phyloP scores from a whole-genome alignment of 306 rosid genomes.

The Hippophae gyantsensis region DNA sequence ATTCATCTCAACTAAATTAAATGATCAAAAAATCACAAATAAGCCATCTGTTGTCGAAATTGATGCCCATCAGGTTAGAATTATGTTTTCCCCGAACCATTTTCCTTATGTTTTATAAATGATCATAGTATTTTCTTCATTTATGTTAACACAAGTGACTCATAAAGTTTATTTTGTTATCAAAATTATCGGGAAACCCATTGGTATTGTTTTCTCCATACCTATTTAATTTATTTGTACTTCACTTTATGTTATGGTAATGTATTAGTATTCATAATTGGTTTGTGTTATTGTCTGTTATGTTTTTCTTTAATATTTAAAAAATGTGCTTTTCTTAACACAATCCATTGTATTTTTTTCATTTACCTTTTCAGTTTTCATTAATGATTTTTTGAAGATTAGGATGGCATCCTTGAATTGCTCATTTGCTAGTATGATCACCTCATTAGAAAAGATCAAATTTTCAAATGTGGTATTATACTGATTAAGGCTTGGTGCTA shows the following conservation, averaged over 20 bases:
- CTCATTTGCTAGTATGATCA: constrained; percentile 60
- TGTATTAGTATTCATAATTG: no score
- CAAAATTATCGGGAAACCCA: constrained; percentile 33
- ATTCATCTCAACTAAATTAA: no score
- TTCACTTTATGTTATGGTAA: background rate
- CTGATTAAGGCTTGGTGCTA: constrained; percentile 99
- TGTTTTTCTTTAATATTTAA: no score
- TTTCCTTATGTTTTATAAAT: background rate
- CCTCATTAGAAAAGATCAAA: constrained; percentile 70
- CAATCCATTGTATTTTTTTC: no score
- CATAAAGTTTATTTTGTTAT: constrained; percentile 41
- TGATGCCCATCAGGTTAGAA: constrained; percentile 17
- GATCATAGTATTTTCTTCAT: background rate
- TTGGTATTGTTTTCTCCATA: constrained; percentile 26
- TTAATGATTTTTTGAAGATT: no score
- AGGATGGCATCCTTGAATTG: constrained; percentile 15
- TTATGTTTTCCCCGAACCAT: background rate
- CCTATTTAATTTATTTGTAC: background rate
- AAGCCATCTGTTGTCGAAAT: constrained; percentile 6
- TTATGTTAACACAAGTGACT: constrained; percentile 31
- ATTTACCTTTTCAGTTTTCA: no score
- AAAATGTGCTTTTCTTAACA: no score
- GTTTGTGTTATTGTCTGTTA: no score
- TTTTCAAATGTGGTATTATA: constrained; percentile 96
- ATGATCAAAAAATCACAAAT: constrained; percentile 11